A percentile compares a stretch with the other conserved stretches of the same genome.
These are phyloP conservation scores for Cylindrodendrum hubeiense DNA, from an alignment of 2,329 filamentous ascomycete species.

Conservation along the genomic window DNA sequence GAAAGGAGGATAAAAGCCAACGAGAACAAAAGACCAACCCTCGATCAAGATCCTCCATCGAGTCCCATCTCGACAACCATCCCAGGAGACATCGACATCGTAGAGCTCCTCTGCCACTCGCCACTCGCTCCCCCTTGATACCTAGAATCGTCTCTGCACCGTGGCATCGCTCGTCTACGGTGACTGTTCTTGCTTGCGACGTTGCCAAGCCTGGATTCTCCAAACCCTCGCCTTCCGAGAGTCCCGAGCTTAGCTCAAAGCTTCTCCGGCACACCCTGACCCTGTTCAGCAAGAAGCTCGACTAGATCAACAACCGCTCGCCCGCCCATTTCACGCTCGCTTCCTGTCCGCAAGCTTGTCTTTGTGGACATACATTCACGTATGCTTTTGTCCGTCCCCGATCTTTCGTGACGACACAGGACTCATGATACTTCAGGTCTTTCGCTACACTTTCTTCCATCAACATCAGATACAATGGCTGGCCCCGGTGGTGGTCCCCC, in stretches of 20 bases:
- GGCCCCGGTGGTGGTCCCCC: constrained; percentile 95
- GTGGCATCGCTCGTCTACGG: constrained; percentile 30
- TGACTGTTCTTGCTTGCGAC: constrained; percentile 20
- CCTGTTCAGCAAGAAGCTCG: constrained; percentile 30
- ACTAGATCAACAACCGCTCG: constrained; percentile 32
- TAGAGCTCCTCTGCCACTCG: constrained; percentile 37
- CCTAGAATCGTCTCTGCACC: constrained; percentile 33
- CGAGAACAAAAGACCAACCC: constrained; percentile 26
- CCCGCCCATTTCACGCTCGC: constrained; percentile 51
- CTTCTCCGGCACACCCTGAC: constrained; percentile 28
- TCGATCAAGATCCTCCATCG: constrained; percentile 22
- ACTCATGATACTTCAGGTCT: constrained; percentile 39
- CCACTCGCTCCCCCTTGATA: constrained; percentile 27
- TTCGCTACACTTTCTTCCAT: constrained; percentile 51
- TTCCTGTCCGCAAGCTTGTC: constrained; percentile 49
- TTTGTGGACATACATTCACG: constrained; percentile 46
- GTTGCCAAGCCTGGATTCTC: constrained; percentile 23
- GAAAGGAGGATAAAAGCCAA: constrained; percentile 32
- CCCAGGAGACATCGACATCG: constrained; percentile 24
- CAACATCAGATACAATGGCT: constrained; percentile 73
- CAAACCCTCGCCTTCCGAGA: constrained; percentile 30
- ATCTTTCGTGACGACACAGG: constrained; percentile 8
- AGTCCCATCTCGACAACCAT: neutral
- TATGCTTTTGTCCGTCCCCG: constrained; percentile 37
- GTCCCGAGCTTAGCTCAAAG: constrained; percentile 29